Conservation (phyloP, 2,329 filamentous ascomycete species). For the Exophiala sideris region DNA sequence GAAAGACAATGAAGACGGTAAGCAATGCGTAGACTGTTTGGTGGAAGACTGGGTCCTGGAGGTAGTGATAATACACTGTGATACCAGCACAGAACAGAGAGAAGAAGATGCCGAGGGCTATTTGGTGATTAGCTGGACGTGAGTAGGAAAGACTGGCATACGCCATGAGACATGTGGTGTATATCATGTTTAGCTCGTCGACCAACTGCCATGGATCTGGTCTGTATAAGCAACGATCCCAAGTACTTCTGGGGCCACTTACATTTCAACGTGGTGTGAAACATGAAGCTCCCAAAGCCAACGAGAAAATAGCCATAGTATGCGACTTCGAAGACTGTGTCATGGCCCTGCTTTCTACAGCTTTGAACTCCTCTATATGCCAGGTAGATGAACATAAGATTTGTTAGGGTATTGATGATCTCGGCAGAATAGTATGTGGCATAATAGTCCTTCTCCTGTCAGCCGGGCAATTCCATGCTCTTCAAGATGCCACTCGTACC, state of each 20-base stretch:
- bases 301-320: constrained; percentile 62
- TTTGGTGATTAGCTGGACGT: constrained; percentile 50
- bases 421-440: constrained; percentile 72
- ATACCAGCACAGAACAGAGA: constrained; percentile 62
- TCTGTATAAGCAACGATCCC: neutral
- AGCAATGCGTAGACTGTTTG: constrained; percentile 73
- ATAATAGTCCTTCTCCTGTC: constrained; percentile 62
- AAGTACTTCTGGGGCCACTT: constrained; percentile 26
- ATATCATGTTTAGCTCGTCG: constrained; percentile 69
- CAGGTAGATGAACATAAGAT: constrained; percentile 75
- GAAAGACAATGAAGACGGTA: constrained; percentile 66
- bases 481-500: constrained; percentile 40
- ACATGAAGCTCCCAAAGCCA: constrained; percentile 60
- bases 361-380: constrained; percentile 71
- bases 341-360: constrained; percentile 69
- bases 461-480: neutral
- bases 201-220: constrained; percentile 68
- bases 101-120: constrained; percentile 56
- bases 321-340: constrained; percentile 68
- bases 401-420: constrained; percentile 77
- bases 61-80: constrained; percentile 75
- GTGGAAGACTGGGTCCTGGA: constrained; percentile 79
- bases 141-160: constrained; percentile 74
- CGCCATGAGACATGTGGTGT: constrained; percentile 67
- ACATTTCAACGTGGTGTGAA: constrained; percentile 63